Base-by-base conservation (phyloP, 2,329 filamentous ascomycete genomes). In the Pyrenochaeta sp. region DNA sequence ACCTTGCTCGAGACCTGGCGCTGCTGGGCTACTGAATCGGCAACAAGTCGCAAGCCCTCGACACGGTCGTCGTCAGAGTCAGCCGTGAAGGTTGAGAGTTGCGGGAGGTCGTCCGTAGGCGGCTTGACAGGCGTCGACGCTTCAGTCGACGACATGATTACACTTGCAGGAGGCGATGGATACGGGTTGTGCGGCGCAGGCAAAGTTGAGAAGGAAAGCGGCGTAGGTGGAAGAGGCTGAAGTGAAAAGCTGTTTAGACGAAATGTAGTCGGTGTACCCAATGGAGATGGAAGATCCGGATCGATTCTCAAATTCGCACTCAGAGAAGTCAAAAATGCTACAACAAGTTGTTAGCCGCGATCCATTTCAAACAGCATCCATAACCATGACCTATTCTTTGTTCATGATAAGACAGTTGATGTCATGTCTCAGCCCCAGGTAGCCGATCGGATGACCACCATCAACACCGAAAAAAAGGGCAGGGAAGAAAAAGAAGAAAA, bases 11-110 rank as follows among this genome's bases (percentile, higher is more conserved):
- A 86, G 7, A 83, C 77, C 71, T 91, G 88, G 57, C 89, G 87
- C 80, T 95, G 92, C 76, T 96, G 89, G 31, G 91, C 90, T 44
- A 96, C 85, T 53, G 88, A 91, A 75, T 94, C 91, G 56, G 91
- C 89, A 33, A 96, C 83, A 17, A 96, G 84, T 58, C 85, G 84
- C 45, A 96, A 81, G 15, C 88, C 88, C 50, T 86, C 82, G 58
- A 87, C 77, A 69, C 88, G 87, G 72, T 92, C 89, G 45, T 81
- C 71, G 44, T 85, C 78, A 44, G 74, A 66, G 45, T 71, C 71
- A 20, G 81, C 73, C 12, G 78, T 73, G 63, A 86, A 84, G 45
- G 90, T 86, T 45, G 83, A 84, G 37, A 92, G 83, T 7, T 87
- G 83, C 5, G 88, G 82, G 54, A 83, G 75, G 35, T 54, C 65